A percentile compares a stretch with the other conserved stretches of the same genome.
Evolutionary conservation across 495 filamentous ascomycete genomes (phyloP).

Genomic region (Podospora didyma): DNA sequence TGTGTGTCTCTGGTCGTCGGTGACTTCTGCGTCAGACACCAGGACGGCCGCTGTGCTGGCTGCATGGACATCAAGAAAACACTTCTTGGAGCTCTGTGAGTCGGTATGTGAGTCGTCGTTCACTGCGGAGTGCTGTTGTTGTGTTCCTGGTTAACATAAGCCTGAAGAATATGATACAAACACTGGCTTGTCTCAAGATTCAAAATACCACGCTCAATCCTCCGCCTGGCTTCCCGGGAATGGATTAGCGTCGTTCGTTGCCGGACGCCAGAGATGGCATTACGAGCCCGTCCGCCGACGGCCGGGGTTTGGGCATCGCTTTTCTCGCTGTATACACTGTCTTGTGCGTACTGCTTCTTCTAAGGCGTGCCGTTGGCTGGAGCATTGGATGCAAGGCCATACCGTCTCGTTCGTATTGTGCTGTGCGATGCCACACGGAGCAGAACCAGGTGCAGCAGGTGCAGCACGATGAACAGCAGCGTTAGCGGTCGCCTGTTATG

Average conservation of each 20-base stretch:
- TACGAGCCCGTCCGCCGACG: too few species aligned
- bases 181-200: neutral
- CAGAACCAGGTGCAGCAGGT: too few species aligned
- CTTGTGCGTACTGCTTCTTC: too few species aligned
- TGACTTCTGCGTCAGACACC: conserved; percentile 5
- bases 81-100: conserved; percentile 10
- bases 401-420: too few species aligned
- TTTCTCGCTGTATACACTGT: too few species aligned
- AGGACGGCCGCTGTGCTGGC: conserved; percentile 4
- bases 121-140: neutral
- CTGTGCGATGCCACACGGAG: too few species aligned
- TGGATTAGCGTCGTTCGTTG: neutral
- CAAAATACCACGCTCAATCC: conserved; percentile 3
- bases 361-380: too few species aligned
- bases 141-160: neutral
- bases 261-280: neutral
- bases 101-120: conserved; percentile 3
- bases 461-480: too few species aligned
- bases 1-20: conserved; percentile 1
- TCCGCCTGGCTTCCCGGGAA: neutral
- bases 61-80: conserved; percentile 9
- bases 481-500: too few species aligned
- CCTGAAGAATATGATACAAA: neutral
- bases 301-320: too few species aligned
- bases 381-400: too few species aligned